Percentiles rank a stretch among this genome's conserved stretches.
phyloP scores from a whole-genome alignment of 2,329 filamentous ascomycete genomes.

The Knufia fluminis region DNA sequence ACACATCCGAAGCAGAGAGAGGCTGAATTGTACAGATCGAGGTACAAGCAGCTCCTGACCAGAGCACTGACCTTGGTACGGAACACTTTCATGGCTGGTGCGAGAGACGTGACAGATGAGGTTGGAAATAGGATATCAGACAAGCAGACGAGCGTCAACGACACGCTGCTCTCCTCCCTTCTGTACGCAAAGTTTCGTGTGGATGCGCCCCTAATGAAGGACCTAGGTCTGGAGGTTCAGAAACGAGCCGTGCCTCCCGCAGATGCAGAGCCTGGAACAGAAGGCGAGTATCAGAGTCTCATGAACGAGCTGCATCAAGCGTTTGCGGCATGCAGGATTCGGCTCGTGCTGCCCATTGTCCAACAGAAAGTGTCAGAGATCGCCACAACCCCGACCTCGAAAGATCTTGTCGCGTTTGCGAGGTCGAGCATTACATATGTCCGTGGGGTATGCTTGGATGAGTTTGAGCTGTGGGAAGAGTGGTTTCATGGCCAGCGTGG shows the following conservation, averaged over 20 bases:
- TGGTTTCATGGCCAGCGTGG: constrained; percentile 57
- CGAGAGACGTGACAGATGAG: constrained; percentile 53
- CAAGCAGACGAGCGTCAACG: constrained; percentile 50
- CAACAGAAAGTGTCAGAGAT: constrained; percentile 50
- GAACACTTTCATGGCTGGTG: constrained; percentile 55
- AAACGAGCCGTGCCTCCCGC: constrained; percentile 53
- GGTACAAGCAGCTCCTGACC: constrained; percentile 73
- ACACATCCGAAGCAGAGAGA: constrained; percentile 77
- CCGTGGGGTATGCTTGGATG: constrained; percentile 56
- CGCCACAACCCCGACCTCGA: constrained; percentile 49
- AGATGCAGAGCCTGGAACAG: constrained; percentile 48
- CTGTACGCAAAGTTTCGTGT: constrained; percentile 64
- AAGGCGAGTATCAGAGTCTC: constrained; percentile 57
- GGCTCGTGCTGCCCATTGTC: constrained; percentile 53
- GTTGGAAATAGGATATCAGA: constrained; percentile 56
- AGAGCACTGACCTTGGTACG: constrained; percentile 58
- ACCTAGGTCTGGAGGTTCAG: constrained; percentile 58
- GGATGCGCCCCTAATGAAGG: constrained; percentile 56
- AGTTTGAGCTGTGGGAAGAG: constrained; percentile 58
- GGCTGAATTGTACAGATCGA: constrained; percentile 74
- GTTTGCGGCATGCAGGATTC: constrained; percentile 50
- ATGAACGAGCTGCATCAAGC: constrained; percentile 57
- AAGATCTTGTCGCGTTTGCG: constrained; percentile 57
- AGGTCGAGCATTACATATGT: constrained; percentile 57
- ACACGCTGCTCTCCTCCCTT: constrained; percentile 61